A percentile compares a stretch with the other conserved stretches of the same genome.
Evolutionary conservation across 2,329 filamentous ascomycete species (phyloP).

Genomic region (Pseudopithomyces maydicus): DNA sequence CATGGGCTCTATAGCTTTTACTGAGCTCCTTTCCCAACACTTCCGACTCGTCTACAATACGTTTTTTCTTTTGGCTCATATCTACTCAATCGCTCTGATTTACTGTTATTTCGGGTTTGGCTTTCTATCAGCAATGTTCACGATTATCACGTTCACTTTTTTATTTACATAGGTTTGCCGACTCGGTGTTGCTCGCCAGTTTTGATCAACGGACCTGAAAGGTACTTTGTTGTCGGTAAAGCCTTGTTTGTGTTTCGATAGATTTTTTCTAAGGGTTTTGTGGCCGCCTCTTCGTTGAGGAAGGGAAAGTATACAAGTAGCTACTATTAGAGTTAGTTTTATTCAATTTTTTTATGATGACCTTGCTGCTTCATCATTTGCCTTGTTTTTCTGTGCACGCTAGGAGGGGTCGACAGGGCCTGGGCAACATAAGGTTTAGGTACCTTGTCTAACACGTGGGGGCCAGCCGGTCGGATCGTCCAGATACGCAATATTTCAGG

Average conservation of each 20-base stretch:
- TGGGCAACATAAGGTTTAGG: neutral
- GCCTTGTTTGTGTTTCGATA: neutral
- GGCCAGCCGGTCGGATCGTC: neutral
- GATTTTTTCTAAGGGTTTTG: neutral
- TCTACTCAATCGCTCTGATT: too few species aligned
- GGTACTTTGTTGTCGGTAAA: neutral
- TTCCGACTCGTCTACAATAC: too few species aligned
- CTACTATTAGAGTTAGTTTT: neutral
- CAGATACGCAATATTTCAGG: neutral
- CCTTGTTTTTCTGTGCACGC: neutral
- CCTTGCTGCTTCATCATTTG: neutral
- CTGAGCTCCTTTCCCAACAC: too few species aligned
- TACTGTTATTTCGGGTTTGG: too few species aligned
- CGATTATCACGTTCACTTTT: too few species aligned
- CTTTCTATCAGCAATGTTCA: too few species aligned
- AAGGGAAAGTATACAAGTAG: neutral
- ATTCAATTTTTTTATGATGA: neutral
- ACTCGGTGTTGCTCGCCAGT: neutral
- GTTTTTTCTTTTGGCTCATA: too few species aligned
- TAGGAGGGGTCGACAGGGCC: neutral
- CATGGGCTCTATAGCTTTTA: too few species aligned
- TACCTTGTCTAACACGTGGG: neutral
- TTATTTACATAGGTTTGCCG: too few species aligned
- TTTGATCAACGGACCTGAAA: neutral
- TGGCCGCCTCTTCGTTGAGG: slow-evolving; percentile 1